Conservation (phyloP, 2,329 filamentous ascomycete genomes). For the Teratosphaeria gauchensis region DNA sequence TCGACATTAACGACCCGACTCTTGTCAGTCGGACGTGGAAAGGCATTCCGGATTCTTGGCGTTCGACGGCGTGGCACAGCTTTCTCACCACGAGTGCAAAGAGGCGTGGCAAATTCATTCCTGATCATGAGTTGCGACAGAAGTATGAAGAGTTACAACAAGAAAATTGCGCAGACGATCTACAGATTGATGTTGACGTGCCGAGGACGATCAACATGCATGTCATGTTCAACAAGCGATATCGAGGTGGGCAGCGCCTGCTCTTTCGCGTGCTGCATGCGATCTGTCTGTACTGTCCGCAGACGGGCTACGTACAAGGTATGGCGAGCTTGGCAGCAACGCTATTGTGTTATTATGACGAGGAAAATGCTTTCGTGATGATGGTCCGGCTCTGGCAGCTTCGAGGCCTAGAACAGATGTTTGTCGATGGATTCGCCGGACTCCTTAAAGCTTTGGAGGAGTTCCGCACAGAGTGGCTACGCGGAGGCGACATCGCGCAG, state of each 20-base stretch:
- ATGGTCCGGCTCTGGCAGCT: constrained; percentile 88
- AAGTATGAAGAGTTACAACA: constrained; percentile 64
- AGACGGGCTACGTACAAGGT: constrained; percentile 91
- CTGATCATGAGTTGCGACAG: constrained; percentile 62
- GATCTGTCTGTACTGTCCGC: constrained; percentile 80
- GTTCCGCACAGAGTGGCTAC: constrained; percentile 77
- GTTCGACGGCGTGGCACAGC: constrained; percentile 85
- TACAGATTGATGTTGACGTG: constrained; percentile 95
- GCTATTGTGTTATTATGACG: constrained; percentile 90
- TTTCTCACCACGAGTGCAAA: constrained; percentile 74
- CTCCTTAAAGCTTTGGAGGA: constrained; percentile 78
- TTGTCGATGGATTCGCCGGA: constrained; percentile 57
- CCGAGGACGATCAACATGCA: constrained; percentile 89
- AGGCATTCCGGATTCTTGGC: constrained; percentile 93
- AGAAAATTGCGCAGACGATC: constrained; percentile 73
- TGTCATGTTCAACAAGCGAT: constrained; percentile 91
- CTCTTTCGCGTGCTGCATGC: constrained; percentile 89
- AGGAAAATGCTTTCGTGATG: constrained; percentile 93
- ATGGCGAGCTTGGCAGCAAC: constrained; percentile 94
- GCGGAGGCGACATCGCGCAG: constrained; percentile 62
- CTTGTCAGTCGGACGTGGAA: constrained; percentile 92
- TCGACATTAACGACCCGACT: constrained; percentile 68
- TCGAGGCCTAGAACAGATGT: constrained; percentile 75
- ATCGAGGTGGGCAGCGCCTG: constrained; percentile 82
- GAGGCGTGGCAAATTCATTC: constrained; percentile 47